Base-by-base conservation (phyloP, 2,329 filamentous ascomycete species). In the Aspergillus novoparasiticus region DNA sequence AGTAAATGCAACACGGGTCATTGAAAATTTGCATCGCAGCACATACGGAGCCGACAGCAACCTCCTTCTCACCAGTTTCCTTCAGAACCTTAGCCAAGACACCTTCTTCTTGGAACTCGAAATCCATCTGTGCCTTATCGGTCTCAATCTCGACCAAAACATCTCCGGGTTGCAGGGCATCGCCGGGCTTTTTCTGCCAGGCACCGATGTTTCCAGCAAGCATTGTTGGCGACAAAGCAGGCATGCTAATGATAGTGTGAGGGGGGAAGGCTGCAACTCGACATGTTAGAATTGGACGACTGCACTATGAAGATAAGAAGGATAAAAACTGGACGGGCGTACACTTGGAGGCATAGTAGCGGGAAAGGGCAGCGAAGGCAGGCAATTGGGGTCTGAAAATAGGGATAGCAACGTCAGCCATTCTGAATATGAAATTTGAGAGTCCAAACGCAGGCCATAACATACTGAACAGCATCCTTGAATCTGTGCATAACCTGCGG, bases 61-160 rank as follows among this genome's bases (percentile, higher is more conserved):
- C 84, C 79, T 99, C 95, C 86, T 98, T 99, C 81, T 90, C 90
- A 69, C 96, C 96, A 64, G 90, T 90, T 53, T 97, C 91, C 84
- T 93, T 95, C 76, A 99, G 85, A 68, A 98, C 87, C 87, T 97
- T 97, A 75, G 95, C 94, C 71, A 99, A 86, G 65, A 96, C 87
- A 84, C 94, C 95, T 79, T 98, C 95, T 76, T 99, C 95, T 82
- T 99, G 95, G 83, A 96, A 98, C 82, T 99, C 95, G 79, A 99
- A 98, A 85, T 99, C 95, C 95, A 99, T 99, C 85, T 98, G 95
- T 69, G 95, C 95, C 87, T 99, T 99, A 83, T 99, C 95, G 73
- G 95, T 99, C 87, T 99, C 95, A 75, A 98, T 97, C 86, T 97
- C 94, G 71, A 97, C 94, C 72, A 99, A 84, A 54, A 99, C 95